Conservation (phyloP, 495 filamentous ascomycete genomes). For the Hyaloscypha hepaticicola region DNA sequence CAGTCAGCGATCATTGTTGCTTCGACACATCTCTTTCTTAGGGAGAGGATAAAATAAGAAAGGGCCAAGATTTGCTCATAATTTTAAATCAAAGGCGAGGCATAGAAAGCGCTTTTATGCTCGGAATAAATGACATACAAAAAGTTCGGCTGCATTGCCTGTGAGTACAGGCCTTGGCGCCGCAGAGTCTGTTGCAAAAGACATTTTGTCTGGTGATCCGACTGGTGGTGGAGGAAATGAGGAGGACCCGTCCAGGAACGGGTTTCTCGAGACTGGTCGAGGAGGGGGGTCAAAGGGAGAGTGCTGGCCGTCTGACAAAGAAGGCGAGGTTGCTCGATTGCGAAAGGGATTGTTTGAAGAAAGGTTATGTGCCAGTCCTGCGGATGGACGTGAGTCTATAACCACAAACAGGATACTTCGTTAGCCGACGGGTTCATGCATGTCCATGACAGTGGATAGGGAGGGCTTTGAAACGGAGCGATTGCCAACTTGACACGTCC, state of each 20-base stretch:
- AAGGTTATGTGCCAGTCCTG: conserved; percentile 60
- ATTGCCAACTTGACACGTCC: conserved; percentile 29
- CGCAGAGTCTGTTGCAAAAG: conserved; percentile 49
- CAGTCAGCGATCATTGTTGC: conserved; percentile 14
- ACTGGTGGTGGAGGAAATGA: conserved; percentile 34
- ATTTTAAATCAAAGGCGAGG: conserved; percentile 1
- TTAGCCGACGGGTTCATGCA: conserved; percentile 32
- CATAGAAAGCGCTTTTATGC: background rate
- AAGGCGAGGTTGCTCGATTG: conserved; percentile 78
- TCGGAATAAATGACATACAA: conserved; percentile 62
- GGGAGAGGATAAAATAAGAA: conserved; percentile 4
- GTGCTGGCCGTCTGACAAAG: conserved; percentile 29
- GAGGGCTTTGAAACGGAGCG: conserved; percentile 25
- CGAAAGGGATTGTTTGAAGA: conserved; percentile 98
- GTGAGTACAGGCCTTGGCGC: conserved; percentile 46
- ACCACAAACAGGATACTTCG: conserved; percentile 26
- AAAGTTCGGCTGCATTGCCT: conserved; percentile 76
- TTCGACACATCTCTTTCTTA: background rate
- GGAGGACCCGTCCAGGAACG: conserved; percentile 77
- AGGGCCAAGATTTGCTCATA: background rate
- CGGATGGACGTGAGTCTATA: conserved; percentile 36
- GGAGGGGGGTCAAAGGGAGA: conserved; percentile 53
- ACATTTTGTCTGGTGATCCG: conserved; percentile 50
- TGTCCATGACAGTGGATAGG: conserved; percentile 12
- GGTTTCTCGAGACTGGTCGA: conserved; percentile 82